Evolutionary conservation across 768 basidiomycete genomes (phyloP), one percentile per base, ranked within the genome.

Genomic region (Tulasnella sp.): DNA sequence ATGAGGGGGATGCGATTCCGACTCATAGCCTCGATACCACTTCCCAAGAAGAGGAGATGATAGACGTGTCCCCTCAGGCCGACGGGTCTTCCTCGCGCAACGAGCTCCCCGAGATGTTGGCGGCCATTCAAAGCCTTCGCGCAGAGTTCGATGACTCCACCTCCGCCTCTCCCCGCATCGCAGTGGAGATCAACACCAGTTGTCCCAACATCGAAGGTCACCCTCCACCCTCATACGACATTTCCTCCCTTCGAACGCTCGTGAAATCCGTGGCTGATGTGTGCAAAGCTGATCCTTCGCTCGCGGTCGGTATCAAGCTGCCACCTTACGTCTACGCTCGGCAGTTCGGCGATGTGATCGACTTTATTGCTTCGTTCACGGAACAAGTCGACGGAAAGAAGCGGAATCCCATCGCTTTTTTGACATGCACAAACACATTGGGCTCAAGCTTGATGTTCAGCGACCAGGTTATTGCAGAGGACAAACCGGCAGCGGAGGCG

Each of bases 371-470:
- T 48, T 82, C 83, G n/a, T 87, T 90, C 77, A 85, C 87, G 44
- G 77, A 82, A 62, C 78, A 62, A 27, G 81, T 83, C 24, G 3
- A 19, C 12, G 19, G 78, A 19, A 77, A 36, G 31, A 56, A 62
- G 0, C 16, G 56, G 18, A 88, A 88, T 80, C 89, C 92, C 8
- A 87, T 95, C 81, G 88, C 93, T 16, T 96, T 94, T 85, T 83
- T 95, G 82, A 92, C 92, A 18, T 91, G 92, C 83, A 94, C 92
- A 36, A 95, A 95, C 83, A 95, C 94, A 3, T 87, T 96, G 24
- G 94, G 94, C 36, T 91, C 89, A 79, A 87, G 90, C 42, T 85
- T 95, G 74, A 85, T 92, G 46, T 93, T 93, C 82, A 82, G 87
- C 1, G 90, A 91, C 31, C 90, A 93, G 85, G 85, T 87, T 12